These are phyloP conservation scores for Chlorella sp. DNA, from an alignment of 139 green algal genomes.

Conservation along the genomic window DNA sequence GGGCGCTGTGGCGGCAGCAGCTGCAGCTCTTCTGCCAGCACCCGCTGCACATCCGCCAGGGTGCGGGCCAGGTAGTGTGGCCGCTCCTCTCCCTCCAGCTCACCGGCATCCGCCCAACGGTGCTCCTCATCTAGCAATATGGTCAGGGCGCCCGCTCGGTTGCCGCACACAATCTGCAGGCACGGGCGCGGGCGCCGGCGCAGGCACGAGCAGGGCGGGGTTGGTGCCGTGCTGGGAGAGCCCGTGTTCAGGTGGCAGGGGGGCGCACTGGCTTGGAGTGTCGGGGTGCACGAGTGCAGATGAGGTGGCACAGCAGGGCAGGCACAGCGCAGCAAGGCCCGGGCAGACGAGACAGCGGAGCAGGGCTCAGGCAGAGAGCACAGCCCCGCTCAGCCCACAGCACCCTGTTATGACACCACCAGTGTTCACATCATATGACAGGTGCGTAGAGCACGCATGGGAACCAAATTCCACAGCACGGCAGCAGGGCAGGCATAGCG, in stretches of 20 bases:
- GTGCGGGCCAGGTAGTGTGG: conserved; percentile 64
- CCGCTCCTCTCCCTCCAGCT: conserved; percentile 59
- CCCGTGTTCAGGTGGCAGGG: neutral
- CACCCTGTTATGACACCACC: no score
- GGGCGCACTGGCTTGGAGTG: neutral
- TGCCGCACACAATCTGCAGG: conserved; percentile 74
- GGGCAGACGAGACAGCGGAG: no score
- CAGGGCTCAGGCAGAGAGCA: neutral
- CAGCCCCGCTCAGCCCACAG: no score
- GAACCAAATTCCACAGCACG: no score
- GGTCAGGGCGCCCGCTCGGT: conserved; percentile 75
- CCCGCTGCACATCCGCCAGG: conserved; percentile 52
- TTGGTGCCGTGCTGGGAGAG: no score
- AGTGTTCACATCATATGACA: neutral
- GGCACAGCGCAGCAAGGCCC: neutral
- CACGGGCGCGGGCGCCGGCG: neutral
- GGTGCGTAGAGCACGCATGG: no score
- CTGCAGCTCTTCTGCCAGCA: conserved; percentile 53
- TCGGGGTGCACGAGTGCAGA: neutral
- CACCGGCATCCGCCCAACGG: conserved; percentile 11
- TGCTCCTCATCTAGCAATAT: conserved; percentile 71
- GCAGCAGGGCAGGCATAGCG: no score
- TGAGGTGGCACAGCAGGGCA: neutral
- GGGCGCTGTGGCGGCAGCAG: conserved; percentile 35
- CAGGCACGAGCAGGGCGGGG: neutral